Percentiles rank a stretch among this genome's conserved stretches.
Conservation (phyloP, 2,329 filamentous ascomycete species). For the Pyrenochaeta sp. region DNA sequence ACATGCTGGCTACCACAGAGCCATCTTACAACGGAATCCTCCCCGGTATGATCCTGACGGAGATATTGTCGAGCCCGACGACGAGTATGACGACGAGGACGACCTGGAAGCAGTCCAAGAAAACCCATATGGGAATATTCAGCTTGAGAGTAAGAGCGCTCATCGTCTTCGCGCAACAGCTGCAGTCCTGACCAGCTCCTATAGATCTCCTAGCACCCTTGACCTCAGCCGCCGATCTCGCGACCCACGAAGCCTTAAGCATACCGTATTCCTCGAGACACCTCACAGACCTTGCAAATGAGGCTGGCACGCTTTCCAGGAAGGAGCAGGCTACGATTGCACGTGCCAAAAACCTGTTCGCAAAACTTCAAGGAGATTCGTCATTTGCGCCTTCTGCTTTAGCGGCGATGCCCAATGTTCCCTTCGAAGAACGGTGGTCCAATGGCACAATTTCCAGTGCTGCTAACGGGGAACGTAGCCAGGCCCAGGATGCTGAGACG, state of each 20-base stretch:
- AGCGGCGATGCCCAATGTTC: conserved; percentile 55
- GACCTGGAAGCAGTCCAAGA: conserved; percentile 68
- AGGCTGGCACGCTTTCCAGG: conserved; percentile 74
- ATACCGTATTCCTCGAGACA: conserved; percentile 77
- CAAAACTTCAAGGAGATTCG: conserved; percentile 76
- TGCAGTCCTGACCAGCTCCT: conserved; percentile 33
- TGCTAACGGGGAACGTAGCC: conserved; percentile 16
- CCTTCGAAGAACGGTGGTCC: conserved; percentile 24
- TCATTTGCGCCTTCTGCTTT: conserved; percentile 66
- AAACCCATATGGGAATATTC: conserved; percentile 77
- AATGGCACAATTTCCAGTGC: conserved; percentile 15
- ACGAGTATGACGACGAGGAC: conserved; percentile 71
- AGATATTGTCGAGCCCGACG: conserved; percentile 76
- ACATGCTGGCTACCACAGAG: conserved; percentile 74
- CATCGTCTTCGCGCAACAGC: conserved; percentile 3
- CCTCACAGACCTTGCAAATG: conserved; percentile 72
- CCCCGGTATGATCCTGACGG: conserved; percentile 78
- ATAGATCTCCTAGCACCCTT: conserved; percentile 77
- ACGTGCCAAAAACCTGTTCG: conserved; percentile 76
- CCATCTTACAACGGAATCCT: conserved; percentile 77
- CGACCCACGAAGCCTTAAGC: conserved; percentile 76
- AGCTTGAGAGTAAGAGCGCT: conserved; percentile 68
- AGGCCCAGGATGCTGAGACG: conserved; percentile 14
- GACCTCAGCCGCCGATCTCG: conserved; percentile 75
- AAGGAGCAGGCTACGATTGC: conserved; percentile 77